A percentile compares a stretch with the other conserved stretches of the same genome.
Conservation (phyloP, 1,284 basidiomycete species). For the Boletus smithii region DNA sequence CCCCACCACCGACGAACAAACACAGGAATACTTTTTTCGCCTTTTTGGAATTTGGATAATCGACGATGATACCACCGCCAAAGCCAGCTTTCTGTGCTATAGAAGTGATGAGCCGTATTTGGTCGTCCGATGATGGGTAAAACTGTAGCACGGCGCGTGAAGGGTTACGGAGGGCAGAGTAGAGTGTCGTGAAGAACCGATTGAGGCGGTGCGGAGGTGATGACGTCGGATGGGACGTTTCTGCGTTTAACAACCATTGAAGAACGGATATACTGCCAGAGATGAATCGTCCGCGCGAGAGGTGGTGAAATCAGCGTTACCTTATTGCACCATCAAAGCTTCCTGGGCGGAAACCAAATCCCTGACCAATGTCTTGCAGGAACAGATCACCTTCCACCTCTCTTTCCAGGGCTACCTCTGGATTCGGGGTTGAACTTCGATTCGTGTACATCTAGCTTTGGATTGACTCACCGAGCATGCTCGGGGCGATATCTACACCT, state of each 20-base stretch:
- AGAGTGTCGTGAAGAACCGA: slow-evolving; percentile 95
- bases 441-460: neutral
- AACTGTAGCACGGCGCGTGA: slow-evolving; percentile 95
- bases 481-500: slow-evolving; percentile 93
- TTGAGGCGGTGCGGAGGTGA: slow-evolving; percentile 90
- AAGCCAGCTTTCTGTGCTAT: slow-evolving; percentile 95
- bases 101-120: slow-evolving; percentile 91
- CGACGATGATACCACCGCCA: slow-evolving; percentile 94
- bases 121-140: slow-evolving; percentile 93
- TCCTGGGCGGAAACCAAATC: slow-evolving; percentile 92
- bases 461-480: slow-evolving; percentile 80
- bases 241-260: slow-evolving; percentile 98
- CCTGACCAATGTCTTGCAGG: slow-evolving; percentile 90
- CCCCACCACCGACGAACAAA: slow-evolving; percentile 79
- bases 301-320: slow-evolving; percentile 39
- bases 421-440: neutral
- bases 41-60: slow-evolving; percentile 96
- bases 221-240: slow-evolving; percentile 85
- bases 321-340: slow-evolving; percentile 98
- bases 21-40: slow-evolving; percentile 91
- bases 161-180: slow-evolving; percentile 88
- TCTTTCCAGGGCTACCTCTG: slow-evolving; percentile 91
- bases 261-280: slow-evolving; percentile 86
- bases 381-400: slow-evolving; percentile 94
- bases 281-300: neutral